Evolutionary conservation across 306 rosid species (phyloP).

Genomic region (Notholithocarpus densiflorus): DNA sequence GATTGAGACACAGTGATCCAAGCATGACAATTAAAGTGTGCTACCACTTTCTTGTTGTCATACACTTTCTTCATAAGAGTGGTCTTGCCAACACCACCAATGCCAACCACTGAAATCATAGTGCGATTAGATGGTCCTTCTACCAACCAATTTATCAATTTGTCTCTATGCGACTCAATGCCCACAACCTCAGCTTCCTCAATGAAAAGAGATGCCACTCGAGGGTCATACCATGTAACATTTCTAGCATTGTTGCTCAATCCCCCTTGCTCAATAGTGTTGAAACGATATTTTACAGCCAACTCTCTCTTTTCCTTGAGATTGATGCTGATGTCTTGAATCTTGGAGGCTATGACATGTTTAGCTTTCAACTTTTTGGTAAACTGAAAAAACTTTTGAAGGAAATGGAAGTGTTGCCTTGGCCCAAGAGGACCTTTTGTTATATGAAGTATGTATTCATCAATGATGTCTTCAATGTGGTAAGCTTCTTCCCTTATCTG

Average conservation of each 20-base stretch:
- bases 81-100: conserved; percentile 1
- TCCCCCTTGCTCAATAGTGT: not conserved
- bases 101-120: too few relatives aligned
- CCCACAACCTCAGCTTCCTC: not conserved
- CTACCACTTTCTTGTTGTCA: not conserved
- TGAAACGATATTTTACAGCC: not conserved
- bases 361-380: accelerated
- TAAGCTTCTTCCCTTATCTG: conserved; percentile 1
- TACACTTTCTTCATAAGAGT: not conserved
- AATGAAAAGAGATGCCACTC: not conserved
- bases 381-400: too few relatives aligned
- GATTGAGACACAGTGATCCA: conserved; percentile 5
- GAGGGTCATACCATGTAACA: not conserved
- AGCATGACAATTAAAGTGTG: not conserved
- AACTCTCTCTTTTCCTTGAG: not conserved
- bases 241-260: too few relatives aligned
- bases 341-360: not conserved
- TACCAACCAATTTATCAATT: not conserved
- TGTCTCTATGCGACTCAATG: too few relatives aligned
- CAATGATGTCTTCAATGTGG: conserved; percentile 7
- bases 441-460: conserved; percentile 1
- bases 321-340: not conserved
- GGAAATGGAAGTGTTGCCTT: too few relatives aligned
- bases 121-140: accelerated
- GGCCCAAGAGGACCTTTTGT: not conserved